Percentiles rank a stretch among this genome's conserved stretches.
phyloP scores from a whole-genome alignment of 805 yeast species.

The Millerago galiae region DNA sequence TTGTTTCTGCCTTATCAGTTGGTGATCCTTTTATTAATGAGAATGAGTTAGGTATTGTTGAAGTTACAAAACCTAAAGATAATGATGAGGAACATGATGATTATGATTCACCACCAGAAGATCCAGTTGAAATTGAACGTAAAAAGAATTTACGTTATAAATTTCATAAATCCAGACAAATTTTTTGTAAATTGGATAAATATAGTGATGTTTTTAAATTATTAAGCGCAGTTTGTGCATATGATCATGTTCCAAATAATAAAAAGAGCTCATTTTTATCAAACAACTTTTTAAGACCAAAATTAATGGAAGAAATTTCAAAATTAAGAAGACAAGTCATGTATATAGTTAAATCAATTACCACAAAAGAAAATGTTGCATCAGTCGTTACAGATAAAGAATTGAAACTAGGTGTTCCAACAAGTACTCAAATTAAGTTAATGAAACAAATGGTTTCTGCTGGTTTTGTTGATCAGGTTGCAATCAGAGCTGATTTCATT shows the following conservation, averaged over 20 bases:
- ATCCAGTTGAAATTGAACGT: constrained; percentile 29
- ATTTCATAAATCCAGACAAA: constrained; percentile 50
- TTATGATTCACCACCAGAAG: constrained; percentile 28
- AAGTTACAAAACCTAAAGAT: constrained; percentile 6
- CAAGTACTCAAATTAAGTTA: constrained; percentile 61
- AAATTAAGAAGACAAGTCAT: constrained; percentile 78
- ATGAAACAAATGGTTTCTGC: constrained; percentile 89
- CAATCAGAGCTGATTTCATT: constrained; percentile 71
- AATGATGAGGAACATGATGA: constrained; percentile 25
- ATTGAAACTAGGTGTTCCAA: constrained; percentile 59
- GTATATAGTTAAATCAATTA: constrained; percentile 63
- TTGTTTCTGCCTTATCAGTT: constrained; percentile 87
- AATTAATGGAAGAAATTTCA: constrained; percentile 77
- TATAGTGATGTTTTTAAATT: constrained; percentile 69
- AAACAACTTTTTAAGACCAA: constrained; percentile 65
- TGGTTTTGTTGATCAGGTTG: constrained; percentile 88
- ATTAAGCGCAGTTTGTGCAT: constrained; percentile 81
- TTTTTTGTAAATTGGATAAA: constrained; percentile 64
- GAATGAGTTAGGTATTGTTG: constrained; percentile 58
- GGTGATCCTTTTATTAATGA: constrained; percentile 85
- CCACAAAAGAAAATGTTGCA: constrained; percentile 55
- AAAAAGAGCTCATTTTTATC: constrained; percentile 43
- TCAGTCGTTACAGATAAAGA: constrained; percentile 35
- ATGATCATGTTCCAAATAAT: constrained; percentile 59
- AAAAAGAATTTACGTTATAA: constrained; percentile 39